phyloP scores from a whole-genome alignment of 2,329 filamentous ascomycete species.

The Curvularia verruculosa region DNA sequence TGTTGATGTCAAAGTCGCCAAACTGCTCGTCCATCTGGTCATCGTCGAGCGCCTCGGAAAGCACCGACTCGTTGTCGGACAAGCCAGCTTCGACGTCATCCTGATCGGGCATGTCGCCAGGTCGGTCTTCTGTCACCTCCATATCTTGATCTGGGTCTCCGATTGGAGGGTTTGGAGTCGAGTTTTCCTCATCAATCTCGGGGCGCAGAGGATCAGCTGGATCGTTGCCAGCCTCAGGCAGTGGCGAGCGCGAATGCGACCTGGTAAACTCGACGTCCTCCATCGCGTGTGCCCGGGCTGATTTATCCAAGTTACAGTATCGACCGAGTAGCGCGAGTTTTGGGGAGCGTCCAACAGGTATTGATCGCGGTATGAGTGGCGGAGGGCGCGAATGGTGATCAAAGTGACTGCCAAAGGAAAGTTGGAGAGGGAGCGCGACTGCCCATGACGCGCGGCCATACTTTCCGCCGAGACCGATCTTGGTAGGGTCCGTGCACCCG shows the following conservation, averaged over 20 bases:
- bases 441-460: slow-evolving; percentile 31
- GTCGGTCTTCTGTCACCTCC: slow-evolving; percentile 51
- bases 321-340: not conserved
- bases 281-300: slow-evolving; percentile 30
- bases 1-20: slow-evolving; percentile 64
- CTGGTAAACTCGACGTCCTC: slow-evolving; percentile 52
- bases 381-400: slow-evolving; percentile 8
- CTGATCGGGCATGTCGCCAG: slow-evolving; percentile 42
- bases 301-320: not conserved
- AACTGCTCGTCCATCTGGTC: slow-evolving; percentile 64
- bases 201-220: slow-evolving; percentile 54
- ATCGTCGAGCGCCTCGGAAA: slow-evolving; percentile 67
- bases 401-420: slow-evolving; percentile 20
- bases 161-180: slow-evolving; percentile 52
- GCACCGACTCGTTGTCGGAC: slow-evolving; percentile 65
- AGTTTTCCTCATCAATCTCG: slow-evolving; percentile 57
- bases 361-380: slow-evolving; percentile 3
- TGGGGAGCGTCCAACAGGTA: not conserved
- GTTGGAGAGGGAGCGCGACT: slow-evolving; percentile 26
- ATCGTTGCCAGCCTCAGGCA: slow-evolving; percentile 57
- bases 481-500: slow-evolving; percentile 14
- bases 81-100: slow-evolving; percentile 52
- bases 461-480: slow-evolving; percentile 22
- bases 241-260: slow-evolving; percentile 48
- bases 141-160: slow-evolving; percentile 53